Evolutionary conservation across 305 asterid genomes (phyloP).

Genomic region (Plantago coronopus): DNA sequence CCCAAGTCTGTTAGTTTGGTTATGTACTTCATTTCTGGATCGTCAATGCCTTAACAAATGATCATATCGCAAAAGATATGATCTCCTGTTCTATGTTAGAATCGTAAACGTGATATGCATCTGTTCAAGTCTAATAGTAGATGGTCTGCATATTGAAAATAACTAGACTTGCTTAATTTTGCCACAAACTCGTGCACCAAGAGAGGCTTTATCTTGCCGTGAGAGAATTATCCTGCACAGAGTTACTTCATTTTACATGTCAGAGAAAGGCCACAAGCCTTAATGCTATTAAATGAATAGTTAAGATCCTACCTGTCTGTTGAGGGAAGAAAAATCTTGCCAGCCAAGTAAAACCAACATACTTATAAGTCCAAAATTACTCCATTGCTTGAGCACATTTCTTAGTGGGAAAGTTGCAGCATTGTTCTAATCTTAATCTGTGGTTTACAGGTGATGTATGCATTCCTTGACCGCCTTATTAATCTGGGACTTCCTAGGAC

Average conservation of each 20-base stretch:
- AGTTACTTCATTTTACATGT: too few relatives aligned
- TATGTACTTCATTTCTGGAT: not conserved
- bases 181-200: not conserved
- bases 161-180: not conserved
- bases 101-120: conserved; percentile 3
- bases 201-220: not conserved
- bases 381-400: too few relatives aligned
- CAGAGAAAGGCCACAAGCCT: not conserved
- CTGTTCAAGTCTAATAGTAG: not conserved
- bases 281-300: not conserved
- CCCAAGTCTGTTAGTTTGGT: not conserved
- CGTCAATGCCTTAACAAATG: not conserved
- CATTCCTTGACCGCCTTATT: conserved; percentile 88
- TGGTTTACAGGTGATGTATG: conserved; percentile 63
- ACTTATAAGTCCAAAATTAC: too few relatives aligned
- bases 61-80: not conserved
- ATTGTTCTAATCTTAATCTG: conserved; percentile 19
- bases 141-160: not conserved
- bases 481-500: conserved; percentile 90
- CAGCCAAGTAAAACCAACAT: too few relatives aligned
- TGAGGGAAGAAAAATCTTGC: not conserved
- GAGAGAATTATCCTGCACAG: not conserved
- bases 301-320: not conserved
- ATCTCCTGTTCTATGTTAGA: conserved; percentile 1
- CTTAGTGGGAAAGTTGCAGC: not conserved